A percentile compares a stretch with the other conserved stretches of the same genome.
phyloP scores from a whole-genome alignment of 148 eudicot genomes.

The Amaranthus palmeri region DNA sequence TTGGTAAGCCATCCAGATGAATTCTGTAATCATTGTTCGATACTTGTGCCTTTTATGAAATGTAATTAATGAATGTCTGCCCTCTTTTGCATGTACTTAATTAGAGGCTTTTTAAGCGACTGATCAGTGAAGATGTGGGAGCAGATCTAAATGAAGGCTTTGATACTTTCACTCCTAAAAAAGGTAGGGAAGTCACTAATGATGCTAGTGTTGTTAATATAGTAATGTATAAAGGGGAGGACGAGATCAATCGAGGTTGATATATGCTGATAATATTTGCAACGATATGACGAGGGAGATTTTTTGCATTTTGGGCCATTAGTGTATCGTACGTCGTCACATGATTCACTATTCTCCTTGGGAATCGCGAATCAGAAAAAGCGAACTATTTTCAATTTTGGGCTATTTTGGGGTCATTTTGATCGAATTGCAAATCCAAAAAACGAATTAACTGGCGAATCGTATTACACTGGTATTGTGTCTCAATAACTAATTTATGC shows the following conservation, averaged over 20 bases:
- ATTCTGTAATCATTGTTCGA: conserved; percentile 8
- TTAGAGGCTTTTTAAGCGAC: conserved; percentile 96
- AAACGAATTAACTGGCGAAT: no score
- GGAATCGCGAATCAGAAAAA: no score
- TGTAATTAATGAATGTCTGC: conserved; percentile 2
- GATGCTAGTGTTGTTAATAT: neutral
- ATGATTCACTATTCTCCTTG: neutral
- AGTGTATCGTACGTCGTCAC: no score
- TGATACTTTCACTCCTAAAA: conserved; percentile 79
- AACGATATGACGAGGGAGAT: neutral
- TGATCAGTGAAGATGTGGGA: conserved; percentile 89
- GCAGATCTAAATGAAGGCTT: conserved; percentile 90
- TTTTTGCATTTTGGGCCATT: neutral
- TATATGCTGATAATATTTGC: neutral
- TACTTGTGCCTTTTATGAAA: neutral
- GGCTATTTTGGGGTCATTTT: no score
- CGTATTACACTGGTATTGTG: neutral
- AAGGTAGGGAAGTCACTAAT: conserved; percentile 34
- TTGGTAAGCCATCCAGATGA: conserved; percentile 56
- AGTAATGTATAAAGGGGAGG: neutral
- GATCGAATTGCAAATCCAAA: no score
- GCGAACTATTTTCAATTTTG: no score
- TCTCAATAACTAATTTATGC: conserved; percentile 6
- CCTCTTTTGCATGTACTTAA: conserved; percentile 22
- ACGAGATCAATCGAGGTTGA: no score